phyloP scores from a whole-genome alignment of 345 rosid species.

The Syzygium oleosum region DNA sequence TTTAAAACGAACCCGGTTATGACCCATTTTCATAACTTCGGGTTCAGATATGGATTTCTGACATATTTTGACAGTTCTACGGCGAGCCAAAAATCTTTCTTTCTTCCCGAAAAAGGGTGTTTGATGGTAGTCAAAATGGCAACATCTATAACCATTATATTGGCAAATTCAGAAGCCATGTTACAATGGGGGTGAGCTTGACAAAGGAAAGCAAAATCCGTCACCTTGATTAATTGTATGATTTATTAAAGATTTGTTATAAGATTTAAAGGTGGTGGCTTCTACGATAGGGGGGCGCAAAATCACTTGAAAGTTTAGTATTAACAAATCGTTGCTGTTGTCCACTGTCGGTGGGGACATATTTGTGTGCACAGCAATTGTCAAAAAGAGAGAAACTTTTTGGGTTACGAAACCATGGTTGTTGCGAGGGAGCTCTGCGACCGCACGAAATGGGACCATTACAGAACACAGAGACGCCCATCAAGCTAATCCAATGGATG shows the following conservation, averaged over 20 bases:
- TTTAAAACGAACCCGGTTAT: too few species aligned
- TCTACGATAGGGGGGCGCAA: neutral
- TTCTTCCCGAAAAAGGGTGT: neutral
- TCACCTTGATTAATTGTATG: neutral
- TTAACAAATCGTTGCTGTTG: neutral
- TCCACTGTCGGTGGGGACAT: neutral
- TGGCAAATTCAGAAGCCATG: neutral
- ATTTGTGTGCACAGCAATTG: neutral
- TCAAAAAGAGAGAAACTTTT: neutral
- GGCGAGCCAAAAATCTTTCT: neutral
- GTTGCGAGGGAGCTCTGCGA: neutral
- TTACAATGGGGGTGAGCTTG: neutral
- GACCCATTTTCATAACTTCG: too few species aligned
- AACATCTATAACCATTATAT: neutral
- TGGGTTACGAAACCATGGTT: neutral
- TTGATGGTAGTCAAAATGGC: neutral
- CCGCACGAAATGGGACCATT: neutral
- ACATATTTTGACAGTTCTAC: neutral
- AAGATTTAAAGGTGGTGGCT: neutral
- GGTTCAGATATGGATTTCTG: too few species aligned
- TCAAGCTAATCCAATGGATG: neutral
- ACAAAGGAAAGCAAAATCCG: neutral
- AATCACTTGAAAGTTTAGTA: too few species aligned
- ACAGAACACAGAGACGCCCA: neutral
- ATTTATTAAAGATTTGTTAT: neutral